Evolutionary conservation across 805 yeast species (phyloP).

Genomic region (Brettanomyces sp.): DNA sequence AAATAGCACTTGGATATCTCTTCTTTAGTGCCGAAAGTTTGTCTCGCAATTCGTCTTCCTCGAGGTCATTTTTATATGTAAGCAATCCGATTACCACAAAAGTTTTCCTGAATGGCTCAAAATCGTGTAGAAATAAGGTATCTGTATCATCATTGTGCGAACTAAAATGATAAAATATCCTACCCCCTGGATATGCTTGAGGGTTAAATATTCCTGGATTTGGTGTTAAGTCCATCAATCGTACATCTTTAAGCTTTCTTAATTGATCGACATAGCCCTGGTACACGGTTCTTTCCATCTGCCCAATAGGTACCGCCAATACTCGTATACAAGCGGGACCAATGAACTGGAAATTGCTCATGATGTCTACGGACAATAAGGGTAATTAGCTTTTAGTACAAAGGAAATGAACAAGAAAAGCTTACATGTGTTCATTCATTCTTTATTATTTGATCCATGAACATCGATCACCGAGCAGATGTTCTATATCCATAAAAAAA

Average conservation of each 20-base stretch:
- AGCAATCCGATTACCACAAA: constrained; percentile 48
- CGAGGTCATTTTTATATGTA: constrained; percentile 20
- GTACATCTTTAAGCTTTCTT: constrained; percentile 45
- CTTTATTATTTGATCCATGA: no score
- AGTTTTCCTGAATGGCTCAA: constrained; percentile 81
- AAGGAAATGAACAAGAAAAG: no score
- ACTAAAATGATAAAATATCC: constrained; percentile 50
- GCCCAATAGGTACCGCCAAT: constrained; percentile 59
- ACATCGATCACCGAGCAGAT: no score
- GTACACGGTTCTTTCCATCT: constrained; percentile 34
- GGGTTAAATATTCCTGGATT: constrained; percentile 66
- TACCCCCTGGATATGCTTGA: constrained; percentile 74
- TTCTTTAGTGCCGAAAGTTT: constrained; percentile 29
- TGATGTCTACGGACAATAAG: background rate
- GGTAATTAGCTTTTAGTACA: no score
- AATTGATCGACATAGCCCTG: constrained; percentile 34
- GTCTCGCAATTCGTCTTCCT: constrained; percentile 21
- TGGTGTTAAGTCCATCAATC: constrained; percentile 70
- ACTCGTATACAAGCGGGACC: constrained; percentile 61
- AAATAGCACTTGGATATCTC: constrained; percentile 41
- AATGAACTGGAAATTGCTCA: constrained; percentile 31
- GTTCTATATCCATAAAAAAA: no score
- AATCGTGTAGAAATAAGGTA: constrained; percentile 65
- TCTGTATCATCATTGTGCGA: constrained; percentile 37
- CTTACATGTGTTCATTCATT: no score